Base-by-base conservation (phyloP, 2,329 filamentous ascomycete species). In the Corynespora cassiicola region DNA sequence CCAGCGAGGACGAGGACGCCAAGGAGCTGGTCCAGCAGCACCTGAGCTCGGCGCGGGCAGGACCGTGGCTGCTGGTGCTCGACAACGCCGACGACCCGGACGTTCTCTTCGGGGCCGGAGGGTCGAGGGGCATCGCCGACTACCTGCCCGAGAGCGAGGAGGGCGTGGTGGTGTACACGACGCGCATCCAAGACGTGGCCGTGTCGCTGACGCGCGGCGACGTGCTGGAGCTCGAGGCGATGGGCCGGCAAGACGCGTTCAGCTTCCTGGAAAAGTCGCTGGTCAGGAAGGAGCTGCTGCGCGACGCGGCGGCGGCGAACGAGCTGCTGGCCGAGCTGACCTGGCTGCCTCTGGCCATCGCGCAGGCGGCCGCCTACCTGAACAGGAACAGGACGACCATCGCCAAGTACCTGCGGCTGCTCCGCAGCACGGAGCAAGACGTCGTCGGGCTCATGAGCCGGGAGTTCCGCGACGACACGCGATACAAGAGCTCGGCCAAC, bases 331-430 rank as follows among this genome's bases (percentile, higher is more conserved):
- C 42, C 4, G 46, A 67, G 31, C 63, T 76, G 8, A 57, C 54
- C 1, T 67, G 53, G 39, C 63, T 76, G 15, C 74, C 73, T 0
- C 53, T 72, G 6, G 70, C 67, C 9, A 73, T 73, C 14, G 11
- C 15, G 4, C 37, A 40, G 23, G 67, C 72, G 74, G 52, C 65
- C 4, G 69, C 71, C 4, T 76, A 72, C 30, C 54, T 76, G 11
- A 71, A 68, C 20, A 47, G 15, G 16, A 62, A 54, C 16, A 39
- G 27, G 6, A 60, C 51, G 17, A 26, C 46, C 2, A 33, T 63
- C 18, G 11, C 27, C 7, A 51, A 63, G 15, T 75, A 76, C 43
- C 36, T 75, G 3, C 28, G 14, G 0, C 58, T 73, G 0, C 45
- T 73, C 6, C 37, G 39, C 5, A 50, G 45, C 5, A 63, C 62